phyloP scores from a whole-genome alignment of 805 yeast species.

The Phaffomyces thermotolerans region DNA sequence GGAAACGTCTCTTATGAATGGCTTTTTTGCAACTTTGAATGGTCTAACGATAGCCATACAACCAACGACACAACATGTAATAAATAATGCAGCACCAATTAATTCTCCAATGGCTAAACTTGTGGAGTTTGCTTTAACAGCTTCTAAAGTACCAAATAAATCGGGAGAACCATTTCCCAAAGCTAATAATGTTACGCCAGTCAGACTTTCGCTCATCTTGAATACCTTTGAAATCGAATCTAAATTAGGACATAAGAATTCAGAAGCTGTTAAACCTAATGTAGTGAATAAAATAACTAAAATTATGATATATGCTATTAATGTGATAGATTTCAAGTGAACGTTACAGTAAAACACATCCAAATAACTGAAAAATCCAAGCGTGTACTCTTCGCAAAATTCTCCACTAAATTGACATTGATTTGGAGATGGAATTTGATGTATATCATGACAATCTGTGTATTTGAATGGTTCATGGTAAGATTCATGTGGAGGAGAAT shows the following conservation, averaged over 20 bases:
- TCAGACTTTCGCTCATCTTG: conserved; percentile 65
- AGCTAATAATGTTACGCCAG: conserved; percentile 85
- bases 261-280: conserved; percentile 78
- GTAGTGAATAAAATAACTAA: conserved; percentile 46
- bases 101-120: conserved; percentile 84
- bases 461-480: not conserved
- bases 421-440: conserved; percentile 6
- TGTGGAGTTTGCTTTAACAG: conserved; percentile 63
- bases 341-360: conserved; percentile 16
- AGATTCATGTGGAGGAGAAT: not conserved
- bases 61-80: conserved; percentile 80
- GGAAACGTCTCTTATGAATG: conserved; percentile 41
- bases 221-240: conserved; percentile 58
- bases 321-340: conserved; percentile 3
- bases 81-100: conserved; percentile 85
- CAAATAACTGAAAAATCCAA: conserved; percentile 22
- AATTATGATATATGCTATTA: not conserved
- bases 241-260: conserved; percentile 75
- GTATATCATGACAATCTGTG: conserved; percentile 16
- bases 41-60: conserved; percentile 67
- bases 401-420: conserved; percentile 17
- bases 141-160: conserved; percentile 75
- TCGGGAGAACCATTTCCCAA: conserved; percentile 94
- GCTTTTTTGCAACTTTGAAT: conserved; percentile 41
- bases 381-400: conserved; percentile 19